phyloP scores from a whole-genome alignment of 805 yeast species.

The Priceomyces fermenticarens region DNA sequence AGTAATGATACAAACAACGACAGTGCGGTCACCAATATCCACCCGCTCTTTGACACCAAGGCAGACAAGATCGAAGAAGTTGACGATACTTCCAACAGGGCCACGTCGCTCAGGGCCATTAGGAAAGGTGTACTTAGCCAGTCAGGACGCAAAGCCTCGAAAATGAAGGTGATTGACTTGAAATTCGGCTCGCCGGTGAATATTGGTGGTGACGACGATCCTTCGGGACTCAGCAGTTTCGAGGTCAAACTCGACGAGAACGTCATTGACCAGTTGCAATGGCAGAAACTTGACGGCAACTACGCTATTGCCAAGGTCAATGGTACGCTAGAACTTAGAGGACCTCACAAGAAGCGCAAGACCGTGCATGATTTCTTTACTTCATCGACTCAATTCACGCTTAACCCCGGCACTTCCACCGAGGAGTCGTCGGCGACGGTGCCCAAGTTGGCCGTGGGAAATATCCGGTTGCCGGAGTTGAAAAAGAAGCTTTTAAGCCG shows the following conservation, averaged over 20 bases:
- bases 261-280: constrained; percentile 56
- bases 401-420: constrained; percentile 12
- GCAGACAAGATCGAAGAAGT: too few species aligned
- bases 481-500: constrained; percentile 55
- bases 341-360: constrained; percentile 19
- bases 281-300: constrained; percentile 85
- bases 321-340: constrained; percentile 54
- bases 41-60: too few species aligned
- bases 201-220: constrained; percentile 49
- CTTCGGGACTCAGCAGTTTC: constrained; percentile 34
- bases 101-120: constrained; percentile 28
- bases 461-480: constrained; percentile 77
- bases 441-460: constrained; percentile 75
- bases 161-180: constrained; percentile 30
- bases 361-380: constrained; percentile 25
- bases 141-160: constrained; percentile 11
- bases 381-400: constrained; percentile 28
- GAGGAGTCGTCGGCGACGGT: constrained; percentile 7
- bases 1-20: too few species aligned
- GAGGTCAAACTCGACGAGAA: constrained; percentile 69
- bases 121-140: constrained; percentile 25
- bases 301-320: constrained; percentile 77
- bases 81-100: constrained; percentile 9
- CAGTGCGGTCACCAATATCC: too few species aligned
- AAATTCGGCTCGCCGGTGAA: constrained; percentile 39